Conservation (phyloP, 108 stramenopile genomes). For the Cyclotella cryptica region DNA sequence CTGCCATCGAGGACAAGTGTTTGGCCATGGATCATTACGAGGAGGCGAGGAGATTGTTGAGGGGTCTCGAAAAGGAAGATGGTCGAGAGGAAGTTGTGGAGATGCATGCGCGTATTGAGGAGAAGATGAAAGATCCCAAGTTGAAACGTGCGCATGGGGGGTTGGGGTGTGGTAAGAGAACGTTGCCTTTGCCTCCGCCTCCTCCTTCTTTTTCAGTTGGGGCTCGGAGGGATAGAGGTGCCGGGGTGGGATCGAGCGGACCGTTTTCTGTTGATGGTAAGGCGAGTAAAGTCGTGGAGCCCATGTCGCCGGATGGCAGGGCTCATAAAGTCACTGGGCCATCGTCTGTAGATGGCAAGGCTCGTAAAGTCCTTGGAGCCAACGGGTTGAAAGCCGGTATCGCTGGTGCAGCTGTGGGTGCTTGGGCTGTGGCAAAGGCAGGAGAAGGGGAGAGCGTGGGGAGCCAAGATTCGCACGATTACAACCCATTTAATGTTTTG, state of each 20-base stretch:
- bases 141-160: conserved; percentile 3
- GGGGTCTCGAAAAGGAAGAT: conserved; percentile 32
- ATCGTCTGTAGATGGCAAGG: not conserved
- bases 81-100: conserved; percentile 33
- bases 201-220: not conserved
- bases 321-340: not conserved
- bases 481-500: not conserved
- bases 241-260: too few species aligned
- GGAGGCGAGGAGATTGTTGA: conserved; percentile 35
- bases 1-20: conserved; percentile 32
- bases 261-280: too few species aligned
- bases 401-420: not conserved
- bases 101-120: conserved; percentile 39
- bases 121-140: conserved; percentile 25
- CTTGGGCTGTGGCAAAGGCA: not conserved
- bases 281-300: too few species aligned
- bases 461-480: not conserved
- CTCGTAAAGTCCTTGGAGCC: not conserved
- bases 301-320: too few species aligned
- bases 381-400: not conserved
- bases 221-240: not conserved
- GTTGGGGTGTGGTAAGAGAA: not conserved
- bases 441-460: not conserved
- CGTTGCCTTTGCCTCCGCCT: not conserved
- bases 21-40: conserved; percentile 50